These are phyloP conservation scores for Volvox africanus DNA, from an alignment of 139 green algal species.

Conservation along the genomic window DNA sequence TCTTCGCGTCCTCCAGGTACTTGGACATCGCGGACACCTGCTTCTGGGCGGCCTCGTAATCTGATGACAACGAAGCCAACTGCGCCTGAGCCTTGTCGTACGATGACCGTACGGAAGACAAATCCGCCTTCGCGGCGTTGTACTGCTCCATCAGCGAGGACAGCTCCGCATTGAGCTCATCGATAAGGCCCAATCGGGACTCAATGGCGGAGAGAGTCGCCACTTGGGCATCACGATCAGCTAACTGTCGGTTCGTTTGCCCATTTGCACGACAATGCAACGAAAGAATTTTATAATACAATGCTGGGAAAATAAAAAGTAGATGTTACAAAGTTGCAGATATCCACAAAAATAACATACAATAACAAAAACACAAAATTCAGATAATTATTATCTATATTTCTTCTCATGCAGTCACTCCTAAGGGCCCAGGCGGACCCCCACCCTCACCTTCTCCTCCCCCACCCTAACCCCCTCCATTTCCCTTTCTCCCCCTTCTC, in stretches of 20 bases:
- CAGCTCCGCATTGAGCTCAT: conserved; percentile 41
- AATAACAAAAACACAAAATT: no score
- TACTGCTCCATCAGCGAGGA: conserved; percentile 22
- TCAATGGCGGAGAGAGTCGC: neutral
- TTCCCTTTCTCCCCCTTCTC: neutral
- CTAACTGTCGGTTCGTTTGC: neutral
- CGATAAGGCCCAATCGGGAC: conserved; percentile 30
- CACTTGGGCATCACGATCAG: neutral
- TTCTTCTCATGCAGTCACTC: no score
- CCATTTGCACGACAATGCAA: no score
- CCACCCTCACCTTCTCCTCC: neutral
- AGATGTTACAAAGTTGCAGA: no score
- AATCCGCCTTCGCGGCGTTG: neutral
- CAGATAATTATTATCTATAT: no score
- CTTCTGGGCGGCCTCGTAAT: neutral
- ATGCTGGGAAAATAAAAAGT: neutral
- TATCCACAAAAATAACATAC: no score
- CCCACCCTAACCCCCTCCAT: neutral
- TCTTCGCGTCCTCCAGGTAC: neutral
- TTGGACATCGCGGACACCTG: neutral
- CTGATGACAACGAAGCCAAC: neutral
- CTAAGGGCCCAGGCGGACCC: no score
- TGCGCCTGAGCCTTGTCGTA: conserved; percentile 9
- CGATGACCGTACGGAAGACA: neutral
- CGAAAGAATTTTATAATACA: neutral